Evolutionary conservation across 2,329 filamentous ascomycete species (phyloP), one percentile per base, ranked within the genome.

Genomic region (Nothopassalora personata): DNA sequence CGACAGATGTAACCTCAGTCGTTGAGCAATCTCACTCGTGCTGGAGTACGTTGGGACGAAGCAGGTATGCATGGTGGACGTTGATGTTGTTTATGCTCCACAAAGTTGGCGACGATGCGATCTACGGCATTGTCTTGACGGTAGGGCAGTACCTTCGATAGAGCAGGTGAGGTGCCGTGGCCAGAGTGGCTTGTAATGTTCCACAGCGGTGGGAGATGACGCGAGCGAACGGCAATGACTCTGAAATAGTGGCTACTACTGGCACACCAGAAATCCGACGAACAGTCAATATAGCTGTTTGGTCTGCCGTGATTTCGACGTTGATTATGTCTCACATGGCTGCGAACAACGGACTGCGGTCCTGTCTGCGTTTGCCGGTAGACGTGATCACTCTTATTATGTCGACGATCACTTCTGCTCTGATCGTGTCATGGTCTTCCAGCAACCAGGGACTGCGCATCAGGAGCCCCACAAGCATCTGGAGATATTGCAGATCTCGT

Each of bases 401-500:
- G 23, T 19, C 28, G 54, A 54, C 52, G 58, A 60, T 60, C 58
- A 47, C 36, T 53, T 52, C 54, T 15, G 10, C 19, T 54, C 47
- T 23, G 6, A 57, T 45, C 13, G 49, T 45, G 54, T 34, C 49
- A 33, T 11, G 30, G 31, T 50, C 54, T 23, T 56, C 33, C 31
- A 51, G 46, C 18, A 49, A 45, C 34, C 36, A 51, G 58, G 11
- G 58, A 49, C 58, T 51, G 54, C 30, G 31, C 19, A 33, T 33
- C 52, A 34, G 48, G 50, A 56, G 59, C 6, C 28, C 1, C 27
- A 19, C 19, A 33, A 49, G 43, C 33, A 49, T 30, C 47, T 39
- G 54, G 46, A 43, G 28, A 57, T 51, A 50, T 15, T 31, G 54
- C 54, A 57, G 58, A 60, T 57, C 58, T 57, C 54, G 55, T 58